Base-by-base conservation (phyloP, 2,329 filamentous ascomycete genomes). In the Metarhizium brunneum region DNA sequence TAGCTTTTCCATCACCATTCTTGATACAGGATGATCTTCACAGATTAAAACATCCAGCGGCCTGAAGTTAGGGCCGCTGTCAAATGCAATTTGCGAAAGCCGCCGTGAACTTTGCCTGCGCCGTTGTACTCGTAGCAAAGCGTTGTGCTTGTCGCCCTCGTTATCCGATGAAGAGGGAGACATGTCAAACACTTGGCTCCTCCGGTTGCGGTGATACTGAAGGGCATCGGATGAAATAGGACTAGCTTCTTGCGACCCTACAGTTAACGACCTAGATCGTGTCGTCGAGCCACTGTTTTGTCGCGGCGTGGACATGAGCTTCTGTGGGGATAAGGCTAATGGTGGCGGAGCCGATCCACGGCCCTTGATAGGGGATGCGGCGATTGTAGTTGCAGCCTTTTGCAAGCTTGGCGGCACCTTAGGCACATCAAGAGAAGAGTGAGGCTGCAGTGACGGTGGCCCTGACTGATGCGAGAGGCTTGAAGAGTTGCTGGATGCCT, bases 141-240 rank as follows among this genome's bases (percentile, higher is more conserved):
- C 91, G 68, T 92, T 96, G 7, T 92, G 88, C 64, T 95, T 90
- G 48, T 92, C 88, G 52, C 95, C 91, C 71, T 99, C 94, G 57
- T 95, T 99, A 66, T 99, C 94, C 0, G 94, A 99, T 0, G 92
- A 97, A 0, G 94, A 97, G 3, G 94, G 94, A 2, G 94, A 99
- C 72, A 96, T 88, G 68, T 97, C 92, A 63, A 97, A 90, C 2
- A 96, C 87, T 65, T 96, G 94, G 67, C 92, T 97, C 63, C 91
- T 84, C 43, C 94, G 86, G 69, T 96, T 96, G 64, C 92, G 85
- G 66, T 96, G 92, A 52, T 85, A 82, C 47, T 87, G 83, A 54
- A 89, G 79, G 53, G 88, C 82, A 54, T 87, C 84, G 2, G 86
- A 77, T 7, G 82, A 75, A 16, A 90, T 80, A 6, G 86, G 82